Evolutionary conservation across 2,329 filamentous ascomycete species (phyloP).

Genomic region (Alternaria atra): DNA sequence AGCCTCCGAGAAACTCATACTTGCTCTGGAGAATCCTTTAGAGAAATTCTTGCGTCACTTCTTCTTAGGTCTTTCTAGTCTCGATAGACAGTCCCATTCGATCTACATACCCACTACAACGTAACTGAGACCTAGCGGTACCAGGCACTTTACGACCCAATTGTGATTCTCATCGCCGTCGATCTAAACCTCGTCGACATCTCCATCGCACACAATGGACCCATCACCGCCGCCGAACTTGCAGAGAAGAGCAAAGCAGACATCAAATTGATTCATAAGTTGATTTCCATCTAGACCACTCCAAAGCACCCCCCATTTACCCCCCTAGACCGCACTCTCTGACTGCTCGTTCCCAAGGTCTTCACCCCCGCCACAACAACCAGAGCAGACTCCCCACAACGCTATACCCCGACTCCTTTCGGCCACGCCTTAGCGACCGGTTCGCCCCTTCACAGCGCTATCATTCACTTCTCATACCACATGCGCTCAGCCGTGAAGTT

Average conservation of each 20-base stretch:
- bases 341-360: neutral
- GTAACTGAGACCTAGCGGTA: neutral
- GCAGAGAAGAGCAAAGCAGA: constrained; percentile 21
- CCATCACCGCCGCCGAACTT: constrained; percentile 16
- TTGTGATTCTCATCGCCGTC: constrained; percentile 19
- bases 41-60: constrained; percentile 17
- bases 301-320: neutral
- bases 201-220: constrained; percentile 12
- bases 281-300: fast-evolving
- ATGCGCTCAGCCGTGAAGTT: constrained; percentile 20
- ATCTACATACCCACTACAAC: neutral
- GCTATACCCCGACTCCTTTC: neutral
- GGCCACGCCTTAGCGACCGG: neutral
- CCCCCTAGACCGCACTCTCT: neutral
- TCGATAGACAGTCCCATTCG: too few species aligned
- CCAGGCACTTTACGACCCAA: neutral
- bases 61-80: neutral
- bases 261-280: neutral
- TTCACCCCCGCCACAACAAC: neutral
- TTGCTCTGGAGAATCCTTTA: constrained; percentile 16
- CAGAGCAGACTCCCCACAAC: neutral
- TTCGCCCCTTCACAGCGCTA: constrained; percentile 3
- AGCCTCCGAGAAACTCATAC: constrained; percentile 10
- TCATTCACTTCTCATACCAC: constrained; percentile 20
- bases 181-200: constrained; percentile 28